Percentiles rank a stretch among this genome's conserved stretches.
Conservation (phyloP, 306 rosid genomes). For the Amphicarpaea edgeworthii region DNA sequence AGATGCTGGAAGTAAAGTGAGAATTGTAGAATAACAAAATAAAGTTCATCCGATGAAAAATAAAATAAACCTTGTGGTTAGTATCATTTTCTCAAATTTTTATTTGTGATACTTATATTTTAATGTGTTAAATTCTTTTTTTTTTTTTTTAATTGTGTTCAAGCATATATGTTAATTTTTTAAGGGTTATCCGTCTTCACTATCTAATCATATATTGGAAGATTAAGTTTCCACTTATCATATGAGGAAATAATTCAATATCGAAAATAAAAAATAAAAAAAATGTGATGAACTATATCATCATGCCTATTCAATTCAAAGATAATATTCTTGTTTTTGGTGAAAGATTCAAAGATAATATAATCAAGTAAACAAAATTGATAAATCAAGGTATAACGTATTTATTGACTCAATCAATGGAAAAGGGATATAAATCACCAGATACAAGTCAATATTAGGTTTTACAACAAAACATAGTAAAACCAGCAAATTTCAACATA, state of each 20-base stretch:
- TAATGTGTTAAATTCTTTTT: not conserved
- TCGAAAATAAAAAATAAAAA: not conserved
- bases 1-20: no score
- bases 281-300: not conserved
- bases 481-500: conserved; percentile 20
- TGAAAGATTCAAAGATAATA: no score
- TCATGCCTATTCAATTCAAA: not conserved
- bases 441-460: conserved; percentile 17
- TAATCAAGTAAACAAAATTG: not conserved
- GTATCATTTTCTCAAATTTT: not conserved
- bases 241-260: not conserved
- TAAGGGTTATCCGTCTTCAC: not conserved
- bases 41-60: no score
- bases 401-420: conserved; percentile 7
- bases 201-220: not conserved
- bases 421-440: conserved; percentile 1
- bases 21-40: no score
- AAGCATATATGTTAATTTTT: not conserved
- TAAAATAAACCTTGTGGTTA: not conserved
- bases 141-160: not conserved
- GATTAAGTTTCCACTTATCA: not conserved
- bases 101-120: not conserved
- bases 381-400: not conserved
- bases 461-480: conserved; percentile 22
- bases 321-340: no score